These are phyloP conservation scores for Ogataea hybrid DNA, from an alignment of 1,139 yeast genomes.

Conservation along the genomic window DNA sequence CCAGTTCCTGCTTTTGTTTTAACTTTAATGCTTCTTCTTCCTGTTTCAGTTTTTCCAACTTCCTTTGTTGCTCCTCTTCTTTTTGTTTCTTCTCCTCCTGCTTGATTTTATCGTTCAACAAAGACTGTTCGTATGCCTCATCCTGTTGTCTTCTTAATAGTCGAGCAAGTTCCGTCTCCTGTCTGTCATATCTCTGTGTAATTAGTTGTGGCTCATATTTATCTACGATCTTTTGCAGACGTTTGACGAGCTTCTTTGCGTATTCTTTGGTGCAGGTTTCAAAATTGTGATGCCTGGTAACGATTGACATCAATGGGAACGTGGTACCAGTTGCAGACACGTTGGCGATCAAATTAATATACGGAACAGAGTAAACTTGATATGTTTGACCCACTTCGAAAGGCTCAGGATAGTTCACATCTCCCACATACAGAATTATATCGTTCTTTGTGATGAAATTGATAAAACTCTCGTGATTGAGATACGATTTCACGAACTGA, in stretches of 20 bases:
- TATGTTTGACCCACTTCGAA: slow-evolving; percentile 49
- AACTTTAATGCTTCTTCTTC: slow-evolving; percentile 10
- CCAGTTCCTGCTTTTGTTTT: slow-evolving; percentile 18
- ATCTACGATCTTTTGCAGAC: slow-evolving; percentile 38
- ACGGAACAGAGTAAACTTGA: slow-evolving; percentile 42
- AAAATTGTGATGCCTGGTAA: slow-evolving; percentile 35
- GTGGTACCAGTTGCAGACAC: slow-evolving; percentile 49
- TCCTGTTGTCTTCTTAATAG: slow-evolving; percentile 55
- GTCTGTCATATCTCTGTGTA: slow-evolving; percentile 49
- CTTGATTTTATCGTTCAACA: slow-evolving; percentile 41
- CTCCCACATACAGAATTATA: slow-evolving; percentile 42
- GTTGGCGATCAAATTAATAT: slow-evolving; percentile 45
- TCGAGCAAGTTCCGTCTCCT: slow-evolving; percentile 51
- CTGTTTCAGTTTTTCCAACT: slow-evolving; percentile 13
- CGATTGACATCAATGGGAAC: slow-evolving; percentile 52
- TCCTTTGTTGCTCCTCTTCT: slow-evolving; percentile 14
- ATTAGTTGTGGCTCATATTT: slow-evolving; percentile 53
- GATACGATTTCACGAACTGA: slow-evolving; percentile 33
- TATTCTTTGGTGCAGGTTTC: slow-evolving; percentile 14
- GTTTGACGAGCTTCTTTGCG: slow-evolving; percentile 34
- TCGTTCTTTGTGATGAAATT: slow-evolving; percentile 37
- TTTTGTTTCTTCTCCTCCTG: slow-evolving; percentile 27
- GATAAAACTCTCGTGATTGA: slow-evolving; percentile 34
- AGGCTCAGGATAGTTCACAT: slow-evolving; percentile 47
- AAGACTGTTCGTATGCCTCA: slow-evolving; percentile 51